phyloP scores from a whole-genome alignment of 2,329 filamentous ascomycete species.

The Diaporthe capsici region DNA sequence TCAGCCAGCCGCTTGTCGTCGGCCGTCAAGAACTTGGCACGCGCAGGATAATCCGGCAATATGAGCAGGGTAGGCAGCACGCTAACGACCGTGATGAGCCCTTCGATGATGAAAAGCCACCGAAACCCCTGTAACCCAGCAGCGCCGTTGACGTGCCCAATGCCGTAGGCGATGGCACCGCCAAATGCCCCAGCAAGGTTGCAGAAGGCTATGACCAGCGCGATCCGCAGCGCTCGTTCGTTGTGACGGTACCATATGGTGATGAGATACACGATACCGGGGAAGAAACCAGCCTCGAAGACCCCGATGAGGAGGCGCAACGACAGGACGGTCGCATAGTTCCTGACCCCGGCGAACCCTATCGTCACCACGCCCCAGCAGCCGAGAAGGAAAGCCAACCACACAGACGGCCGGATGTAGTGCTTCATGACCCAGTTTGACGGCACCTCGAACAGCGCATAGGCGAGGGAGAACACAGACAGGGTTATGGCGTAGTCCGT shows the following conservation, averaged over 20 bases:
- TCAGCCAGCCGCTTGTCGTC: slow-evolving; percentile 45
- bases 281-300: slow-evolving; percentile 54
- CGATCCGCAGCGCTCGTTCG: slow-evolving; percentile 48
- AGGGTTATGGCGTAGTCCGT: slow-evolving; percentile 27
- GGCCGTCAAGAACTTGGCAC: slow-evolving; percentile 45
- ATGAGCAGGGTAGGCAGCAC: slow-evolving; percentile 38
- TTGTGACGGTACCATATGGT: slow-evolving; percentile 52
- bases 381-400: slow-evolving; percentile 48
- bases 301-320: slow-evolving; percentile 52
- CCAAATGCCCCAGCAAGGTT: slow-evolving; percentile 44
- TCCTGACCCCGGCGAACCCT: slow-evolving; percentile 47
- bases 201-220: slow-evolving; percentile 39
- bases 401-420: slow-evolving; percentile 47
- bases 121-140: slow-evolving; percentile 54
- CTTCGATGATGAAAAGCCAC: slow-evolving; percentile 47
- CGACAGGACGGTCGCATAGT: slow-evolving; percentile 47
- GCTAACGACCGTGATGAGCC: slow-evolving; percentile 30
- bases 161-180: slow-evolving; percentile 50
- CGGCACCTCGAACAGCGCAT: slow-evolving; percentile 51
- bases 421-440: slow-evolving; percentile 50
- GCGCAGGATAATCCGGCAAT: slow-evolving; percentile 47
- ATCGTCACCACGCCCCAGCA: slow-evolving; percentile 49
- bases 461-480: slow-evolving; percentile 50
- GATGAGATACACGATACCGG: slow-evolving; percentile 52
- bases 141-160: slow-evolving; percentile 54